phyloP scores from a whole-genome alignment of 2,329 filamentous ascomycete genomes.

The Xylariaceae sp. region DNA sequence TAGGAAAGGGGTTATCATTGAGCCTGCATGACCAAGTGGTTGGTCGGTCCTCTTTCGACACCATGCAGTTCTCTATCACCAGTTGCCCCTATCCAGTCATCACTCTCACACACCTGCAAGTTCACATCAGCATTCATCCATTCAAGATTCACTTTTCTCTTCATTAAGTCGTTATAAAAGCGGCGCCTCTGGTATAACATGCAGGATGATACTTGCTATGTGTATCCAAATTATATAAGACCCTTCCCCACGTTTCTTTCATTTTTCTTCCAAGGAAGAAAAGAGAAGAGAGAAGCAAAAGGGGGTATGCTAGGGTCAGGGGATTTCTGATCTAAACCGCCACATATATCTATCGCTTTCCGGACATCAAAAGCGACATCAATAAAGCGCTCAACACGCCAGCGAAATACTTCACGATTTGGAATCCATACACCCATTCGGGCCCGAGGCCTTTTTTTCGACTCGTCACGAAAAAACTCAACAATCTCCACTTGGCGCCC shows the following conservation, averaged over 20 bases:
- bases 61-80: neutral
- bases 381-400: neutral
- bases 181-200: slow-evolving; percentile 2
- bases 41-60: neutral
- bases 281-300: slow-evolving; percentile 6
- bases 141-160: neutral
- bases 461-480: neutral
- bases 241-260: slow-evolving; percentile 1
- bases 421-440: neutral
- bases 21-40: neutral
- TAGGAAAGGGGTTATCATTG: too few species aligned
- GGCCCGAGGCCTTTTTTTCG: neutral
- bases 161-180: slow-evolving; percentile 4
- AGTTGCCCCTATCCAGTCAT: neutral
- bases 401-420: slow-evolving; percentile 4
- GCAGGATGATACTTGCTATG: neutral
- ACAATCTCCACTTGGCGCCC: slow-evolving; percentile 4
- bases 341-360: slow-evolving; percentile 13
- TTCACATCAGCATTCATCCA: neutral
- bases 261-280: neutral
- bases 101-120: neutral
- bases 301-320: slow-evolving; percentile 13
- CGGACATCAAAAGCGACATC: neutral
- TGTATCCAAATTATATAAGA: slow-evolving; percentile 7
- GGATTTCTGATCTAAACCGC: slow-evolving; percentile 10